phyloP scores from a whole-genome alignment of 2,329 filamentous ascomycete genomes.

The Torrubiella hemipterigena region DNA sequence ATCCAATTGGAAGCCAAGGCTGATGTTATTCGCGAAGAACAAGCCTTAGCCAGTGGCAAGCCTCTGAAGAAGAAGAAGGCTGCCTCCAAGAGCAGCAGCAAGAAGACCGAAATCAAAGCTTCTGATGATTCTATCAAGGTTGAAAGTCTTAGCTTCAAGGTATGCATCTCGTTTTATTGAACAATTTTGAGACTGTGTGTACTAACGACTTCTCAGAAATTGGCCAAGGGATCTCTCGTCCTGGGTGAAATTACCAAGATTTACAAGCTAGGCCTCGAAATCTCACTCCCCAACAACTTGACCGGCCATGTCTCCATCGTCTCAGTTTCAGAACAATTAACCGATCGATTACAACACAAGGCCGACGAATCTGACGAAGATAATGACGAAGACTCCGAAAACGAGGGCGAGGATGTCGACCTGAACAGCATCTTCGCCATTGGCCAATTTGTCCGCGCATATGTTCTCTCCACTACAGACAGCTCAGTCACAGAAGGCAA shows the following conservation, averaged over 20 bases:
- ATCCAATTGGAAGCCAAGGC: slow-evolving; percentile 87
- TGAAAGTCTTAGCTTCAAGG: slow-evolving; percentile 83
- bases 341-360: slow-evolving; percentile 60
- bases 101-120: slow-evolving; percentile 32
- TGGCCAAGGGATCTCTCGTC: slow-evolving; percentile 75
- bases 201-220: slow-evolving; percentile 45
- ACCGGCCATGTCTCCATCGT: slow-evolving; percentile 82
- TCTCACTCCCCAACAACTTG: slow-evolving; percentile 87
- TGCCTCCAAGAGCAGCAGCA: slow-evolving; percentile 38
- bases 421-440: slow-evolving; percentile 63
- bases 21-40: slow-evolving; percentile 83
- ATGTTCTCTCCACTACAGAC: slow-evolving; percentile 67
- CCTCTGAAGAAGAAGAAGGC: slow-evolving; percentile 37
- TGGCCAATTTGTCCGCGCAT: slow-evolving; percentile 81
- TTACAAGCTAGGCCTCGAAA: slow-evolving; percentile 62
- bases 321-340: slow-evolving; percentile 75
- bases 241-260: slow-evolving; percentile 79
- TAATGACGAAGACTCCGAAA: slow-evolving; percentile 37
- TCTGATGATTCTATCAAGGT: slow-evolving; percentile 55
- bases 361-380: slow-evolving; percentile 40
- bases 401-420: slow-evolving; percentile 52
- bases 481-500: slow-evolving; percentile 49
- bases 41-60: slow-evolving; percentile 40
- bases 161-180: slow-evolving; percentile 22
- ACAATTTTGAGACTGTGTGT: slow-evolving; percentile 3